Percentiles rank a stretch among this genome's conserved stretches.
phyloP scores from a whole-genome alignment of 2,329 filamentous ascomycete genomes.

The Alternaria incomplexa region DNA sequence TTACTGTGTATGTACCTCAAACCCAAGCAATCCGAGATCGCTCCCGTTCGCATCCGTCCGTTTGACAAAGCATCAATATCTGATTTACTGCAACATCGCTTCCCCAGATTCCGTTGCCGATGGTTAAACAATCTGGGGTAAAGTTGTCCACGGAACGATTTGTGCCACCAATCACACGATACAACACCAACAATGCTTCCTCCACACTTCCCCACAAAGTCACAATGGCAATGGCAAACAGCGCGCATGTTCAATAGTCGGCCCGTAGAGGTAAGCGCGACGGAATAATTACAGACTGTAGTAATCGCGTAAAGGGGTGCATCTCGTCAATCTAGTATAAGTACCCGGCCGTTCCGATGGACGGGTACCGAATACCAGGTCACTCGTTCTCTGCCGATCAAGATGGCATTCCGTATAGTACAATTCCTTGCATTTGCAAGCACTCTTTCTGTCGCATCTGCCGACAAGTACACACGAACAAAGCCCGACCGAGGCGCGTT shows the following conservation, averaged over 20 bases:
- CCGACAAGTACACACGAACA: slow-evolving; percentile 18
- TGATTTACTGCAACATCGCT: not conserved
- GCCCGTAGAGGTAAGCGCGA: not conserved
- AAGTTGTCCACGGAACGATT: slow-evolving; percentile 4
- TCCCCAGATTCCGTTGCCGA: slow-evolving; percentile 10
- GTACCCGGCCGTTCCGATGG: not conserved
- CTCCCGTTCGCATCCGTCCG: not conserved
- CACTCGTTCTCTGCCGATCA: not conserved
- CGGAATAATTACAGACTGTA: slow-evolving; percentile 10
- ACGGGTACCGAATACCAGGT: not conserved
- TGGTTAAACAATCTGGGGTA: not conserved
- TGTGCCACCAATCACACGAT: slow-evolving; percentile 14
- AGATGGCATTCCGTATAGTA: not conserved
- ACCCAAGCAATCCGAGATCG: not conserved
- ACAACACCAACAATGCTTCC: not conserved
- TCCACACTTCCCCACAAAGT: slow-evolving; percentile 5
- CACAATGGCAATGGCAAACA: not conserved
- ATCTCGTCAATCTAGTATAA: not conserved
- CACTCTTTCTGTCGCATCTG: not conserved
- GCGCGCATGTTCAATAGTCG: not conserved
- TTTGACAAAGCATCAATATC: not conserved
- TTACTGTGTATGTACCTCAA: not conserved
- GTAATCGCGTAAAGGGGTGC: not conserved
- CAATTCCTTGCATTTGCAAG: not conserved
- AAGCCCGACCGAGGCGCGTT: slow-evolving; percentile 19